phyloP scores from a whole-genome alignment of 352 stramenopile genomes.

The Phytophthora pseudosyringae region DNA sequence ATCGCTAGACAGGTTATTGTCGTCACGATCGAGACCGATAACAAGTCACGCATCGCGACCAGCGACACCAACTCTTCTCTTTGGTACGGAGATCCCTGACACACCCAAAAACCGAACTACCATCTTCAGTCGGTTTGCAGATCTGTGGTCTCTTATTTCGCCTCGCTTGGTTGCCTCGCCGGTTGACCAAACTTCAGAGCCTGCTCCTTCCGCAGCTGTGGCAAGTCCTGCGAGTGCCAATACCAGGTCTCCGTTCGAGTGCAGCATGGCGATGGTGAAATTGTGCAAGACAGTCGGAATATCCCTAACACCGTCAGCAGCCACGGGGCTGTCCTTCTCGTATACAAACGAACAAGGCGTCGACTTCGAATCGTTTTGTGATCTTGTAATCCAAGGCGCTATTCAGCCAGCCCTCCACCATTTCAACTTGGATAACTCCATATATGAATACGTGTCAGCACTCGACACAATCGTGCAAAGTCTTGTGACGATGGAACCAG shows the following conservation, averaged over 20 bases:
- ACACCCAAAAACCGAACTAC: conserved; percentile 30
- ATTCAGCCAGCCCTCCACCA: conserved; percentile 63
- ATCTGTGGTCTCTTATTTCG: conserved; percentile 55
- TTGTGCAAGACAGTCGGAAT: conserved; percentile 65
- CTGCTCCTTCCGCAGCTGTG: background rate
- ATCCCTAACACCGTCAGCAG: conserved; percentile 26
- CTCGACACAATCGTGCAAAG: conserved; percentile 53
- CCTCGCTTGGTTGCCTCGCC: conserved; percentile 8
- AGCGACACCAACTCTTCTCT: conserved; percentile 24
- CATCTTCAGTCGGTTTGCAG: conserved; percentile 45
- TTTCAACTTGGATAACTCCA: conserved; percentile 49
- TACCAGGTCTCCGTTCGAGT: conserved; percentile 57
- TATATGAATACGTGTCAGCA: conserved; percentile 49
- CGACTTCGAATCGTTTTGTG: conserved; percentile 57
- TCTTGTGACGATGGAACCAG: conserved; percentile 30
- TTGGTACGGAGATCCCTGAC: conserved; percentile 44
- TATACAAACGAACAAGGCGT: conserved; percentile 35
- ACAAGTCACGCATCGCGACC: conserved; percentile 7
- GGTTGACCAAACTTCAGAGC: background rate
- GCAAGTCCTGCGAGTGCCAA: background rate
- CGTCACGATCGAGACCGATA: conserved; percentile 11
- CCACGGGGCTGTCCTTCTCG: conserved; percentile 34
- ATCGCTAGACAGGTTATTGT: conserved; percentile 14
- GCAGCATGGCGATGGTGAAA: conserved; percentile 62
- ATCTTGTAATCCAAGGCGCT: conserved; percentile 47